These are phyloP conservation scores for Tetrapisispora taiwanensis DNA, from an alignment of 805 yeast genomes.

Conservation along the genomic window DNA sequence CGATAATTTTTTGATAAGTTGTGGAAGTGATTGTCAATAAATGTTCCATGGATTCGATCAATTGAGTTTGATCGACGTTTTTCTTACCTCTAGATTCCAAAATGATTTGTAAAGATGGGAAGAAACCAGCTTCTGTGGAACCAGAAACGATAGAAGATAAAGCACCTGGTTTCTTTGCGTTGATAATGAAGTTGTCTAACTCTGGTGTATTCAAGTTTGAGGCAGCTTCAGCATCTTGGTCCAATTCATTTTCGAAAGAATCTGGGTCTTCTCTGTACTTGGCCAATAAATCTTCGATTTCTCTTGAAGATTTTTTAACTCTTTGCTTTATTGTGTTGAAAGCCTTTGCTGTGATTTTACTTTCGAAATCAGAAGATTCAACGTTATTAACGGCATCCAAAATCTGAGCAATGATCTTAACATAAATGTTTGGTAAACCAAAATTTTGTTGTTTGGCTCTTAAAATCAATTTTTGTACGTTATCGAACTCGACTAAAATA, in stretches of 20 bases:
- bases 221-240: conserved; percentile 25
- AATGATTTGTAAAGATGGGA: conserved; percentile 61
- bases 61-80: conserved; percentile 76
- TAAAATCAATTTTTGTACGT: conserved; percentile 52
- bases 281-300: conserved; percentile 49
- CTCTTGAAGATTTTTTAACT: conserved; percentile 68
- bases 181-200: conserved; percentile 9
- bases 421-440: conserved; percentile 60
- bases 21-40: conserved; percentile 40
- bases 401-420: conserved; percentile 58
- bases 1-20: conserved; percentile 68
- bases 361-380: conserved; percentile 52
- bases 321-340: conserved; percentile 83
- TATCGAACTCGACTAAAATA: conserved; percentile 69
- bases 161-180: conserved; percentile 19
- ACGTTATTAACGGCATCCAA: conserved; percentile 57
- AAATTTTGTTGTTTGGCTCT: conserved; percentile 67
- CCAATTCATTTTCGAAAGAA: conserved; percentile 47
- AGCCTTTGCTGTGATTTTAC: conserved; percentile 80
- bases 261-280: conserved; percentile 62
- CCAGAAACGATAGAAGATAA: conserved; percentile 25
- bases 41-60: conserved; percentile 59
- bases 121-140: conserved; percentile 41
- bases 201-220: conserved; percentile 27
- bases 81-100: conserved; percentile 92